Conservation (phyloP, 495 filamentous ascomycete genomes). For the Rhizodiscina lignyota region DNA sequence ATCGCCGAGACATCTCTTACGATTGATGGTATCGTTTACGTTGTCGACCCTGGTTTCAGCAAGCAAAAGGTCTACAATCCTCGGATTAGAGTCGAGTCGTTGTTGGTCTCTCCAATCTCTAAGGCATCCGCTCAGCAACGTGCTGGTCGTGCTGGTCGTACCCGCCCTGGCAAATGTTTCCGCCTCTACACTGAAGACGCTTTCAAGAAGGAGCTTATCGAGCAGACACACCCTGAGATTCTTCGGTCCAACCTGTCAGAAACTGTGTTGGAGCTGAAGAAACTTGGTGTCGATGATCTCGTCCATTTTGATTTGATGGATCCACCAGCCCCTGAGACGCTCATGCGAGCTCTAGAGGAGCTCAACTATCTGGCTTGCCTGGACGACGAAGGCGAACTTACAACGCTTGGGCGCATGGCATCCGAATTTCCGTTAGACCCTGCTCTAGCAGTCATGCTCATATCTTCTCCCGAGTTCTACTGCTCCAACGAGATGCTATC, state of each 20-base stretch:
- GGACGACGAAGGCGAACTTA: conserved; percentile 90
- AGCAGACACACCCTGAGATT: conserved; percentile 92
- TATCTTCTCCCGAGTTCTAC: conserved; percentile 92
- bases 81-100: conserved; percentile 84
- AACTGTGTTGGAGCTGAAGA: conserved; percentile 93
- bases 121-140: conserved; percentile 97
- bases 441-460: conserved; percentile 91
- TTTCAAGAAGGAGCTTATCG: conserved; percentile 96
- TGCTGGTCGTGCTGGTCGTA: conserved; percentile 97
- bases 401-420: conserved; percentile 65
- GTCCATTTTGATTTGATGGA: conserved; percentile 99
- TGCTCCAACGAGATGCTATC: conserved; percentile 98
- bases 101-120: conserved; percentile 90
- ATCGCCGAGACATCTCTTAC: conserved; percentile 96
- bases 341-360: conserved; percentile 97
- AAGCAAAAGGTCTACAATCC: conserved; percentile 99
- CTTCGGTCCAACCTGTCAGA: conserved; percentile 84
- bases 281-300: conserved; percentile 86
- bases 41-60: conserved; percentile 95
- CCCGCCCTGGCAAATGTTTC: conserved; percentile 93
- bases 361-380: conserved; percentile 94
- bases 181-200: conserved; percentile 89
- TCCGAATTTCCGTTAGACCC: conserved; percentile 96
- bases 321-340: conserved; percentile 90
- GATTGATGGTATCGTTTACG: conserved; percentile 97